phyloP scores from a whole-genome alignment of 129 eudicot species.

The Flaveria brownii region DNA sequence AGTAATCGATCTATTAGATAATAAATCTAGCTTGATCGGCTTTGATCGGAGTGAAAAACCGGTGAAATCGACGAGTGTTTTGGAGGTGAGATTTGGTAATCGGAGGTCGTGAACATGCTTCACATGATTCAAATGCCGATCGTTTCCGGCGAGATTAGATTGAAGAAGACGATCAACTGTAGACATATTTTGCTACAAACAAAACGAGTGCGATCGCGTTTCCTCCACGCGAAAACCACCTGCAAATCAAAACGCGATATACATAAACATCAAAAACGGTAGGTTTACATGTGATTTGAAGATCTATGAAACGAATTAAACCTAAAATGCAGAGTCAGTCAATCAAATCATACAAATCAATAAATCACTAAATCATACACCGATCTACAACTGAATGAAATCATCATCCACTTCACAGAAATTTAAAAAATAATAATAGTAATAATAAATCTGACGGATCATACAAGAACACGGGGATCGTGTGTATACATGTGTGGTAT shows the following conservation, averaged over 20 bases:
- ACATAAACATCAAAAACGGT: not conserved
- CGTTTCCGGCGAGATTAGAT: conserved; percentile 35
- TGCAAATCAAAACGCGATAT: not conserved
- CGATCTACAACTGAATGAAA: conserved; percentile 1
- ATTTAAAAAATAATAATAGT: not conserved
- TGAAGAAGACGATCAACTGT: conserved; percentile 47
- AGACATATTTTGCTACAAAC: conserved; percentile 9
- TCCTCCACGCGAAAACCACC: conserved; percentile 12
- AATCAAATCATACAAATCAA: too few species aligned
- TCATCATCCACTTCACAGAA: not conserved
- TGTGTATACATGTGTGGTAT: not conserved
- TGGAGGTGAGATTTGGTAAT: conserved; percentile 18
- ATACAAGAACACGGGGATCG: conserved; percentile 3
- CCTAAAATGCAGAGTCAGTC: too few species aligned
- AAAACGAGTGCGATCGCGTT: conserved; percentile 2
- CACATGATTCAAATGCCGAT: conserved; percentile 23
- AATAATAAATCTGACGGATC: not conserved
- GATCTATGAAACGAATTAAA: conserved; percentile 6
- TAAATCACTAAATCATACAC: not conserved
- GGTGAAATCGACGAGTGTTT: conserved; percentile 29
- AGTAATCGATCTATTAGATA: conserved; percentile 18
- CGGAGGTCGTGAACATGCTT: conserved; percentile 32
- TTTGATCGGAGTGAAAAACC: conserved; percentile 22
- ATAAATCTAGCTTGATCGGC: conserved; percentile 15
- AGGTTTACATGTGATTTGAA: not conserved